Evolutionary conservation across 2,329 filamentous ascomycete species (phyloP).

Genomic region (Gliomastix tumulicola): DNA sequence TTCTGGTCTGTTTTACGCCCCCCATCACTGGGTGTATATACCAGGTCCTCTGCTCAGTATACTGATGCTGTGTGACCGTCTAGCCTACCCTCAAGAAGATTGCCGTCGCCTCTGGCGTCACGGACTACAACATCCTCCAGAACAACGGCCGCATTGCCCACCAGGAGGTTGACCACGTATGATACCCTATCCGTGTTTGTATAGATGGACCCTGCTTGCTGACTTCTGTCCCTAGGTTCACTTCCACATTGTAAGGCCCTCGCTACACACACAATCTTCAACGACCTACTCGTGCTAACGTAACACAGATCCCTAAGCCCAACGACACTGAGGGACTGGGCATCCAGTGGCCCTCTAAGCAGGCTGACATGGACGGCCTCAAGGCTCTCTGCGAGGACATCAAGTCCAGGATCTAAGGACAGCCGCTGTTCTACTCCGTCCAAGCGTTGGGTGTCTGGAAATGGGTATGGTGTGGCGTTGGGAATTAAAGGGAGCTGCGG

Average conservation of each 20-base stretch:
- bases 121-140: slow-evolving; percentile 89
- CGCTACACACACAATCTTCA: too few species aligned
- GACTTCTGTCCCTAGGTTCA: slow-evolving; percentile 73
- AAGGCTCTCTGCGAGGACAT: slow-evolving; percentile 76
- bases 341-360: slow-evolving; percentile 71
- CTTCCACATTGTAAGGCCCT: slow-evolving; percentile 77
- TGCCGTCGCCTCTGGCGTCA: slow-evolving; percentile 65
- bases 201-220: too few species aligned
- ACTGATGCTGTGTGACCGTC: too few species aligned
- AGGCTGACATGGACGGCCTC: slow-evolving; percentile 73
- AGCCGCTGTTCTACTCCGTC: too few species aligned
- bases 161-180: slow-evolving; percentile 86
- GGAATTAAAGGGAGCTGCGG: too few species aligned
- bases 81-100: slow-evolving; percentile 68
- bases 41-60: neutral
- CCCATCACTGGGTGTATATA: neutral
- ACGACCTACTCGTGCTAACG: too few species aligned
- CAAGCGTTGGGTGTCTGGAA: too few species aligned
- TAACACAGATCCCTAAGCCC: slow-evolving; percentile 92
- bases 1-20: slow-evolving; percentile 67
- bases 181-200: too few species aligned
- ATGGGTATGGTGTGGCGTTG: too few species aligned
- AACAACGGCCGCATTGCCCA: slow-evolving; percentile 93
- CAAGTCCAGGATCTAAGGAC: slow-evolving; percentile 76
- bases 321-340: slow-evolving; percentile 73